phyloP scores from a whole-genome alignment of 495 filamentous ascomycete genomes.

The Lophium mytilinum region DNA sequence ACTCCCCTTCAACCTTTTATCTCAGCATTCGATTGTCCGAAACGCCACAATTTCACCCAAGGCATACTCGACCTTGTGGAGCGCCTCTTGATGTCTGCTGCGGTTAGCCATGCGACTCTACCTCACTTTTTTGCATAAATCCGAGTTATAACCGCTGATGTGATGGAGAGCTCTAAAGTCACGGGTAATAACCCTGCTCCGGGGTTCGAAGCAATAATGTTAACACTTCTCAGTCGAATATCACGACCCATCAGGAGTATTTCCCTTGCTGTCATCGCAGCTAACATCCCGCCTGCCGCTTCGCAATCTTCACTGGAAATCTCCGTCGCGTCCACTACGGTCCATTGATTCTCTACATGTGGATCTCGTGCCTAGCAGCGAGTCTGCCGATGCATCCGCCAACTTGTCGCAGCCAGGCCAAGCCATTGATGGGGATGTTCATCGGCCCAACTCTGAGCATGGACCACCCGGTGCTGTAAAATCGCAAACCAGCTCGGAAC shows the following conservation, averaged over 20 bases:
- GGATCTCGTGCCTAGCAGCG: conserved; percentile 58
- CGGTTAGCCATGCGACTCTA: conserved; percentile 2
- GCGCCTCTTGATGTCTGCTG: conserved; percentile 7
- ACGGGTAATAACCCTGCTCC: conserved; percentile 43
- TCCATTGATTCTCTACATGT: conserved; percentile 89
- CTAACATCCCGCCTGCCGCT: conserved; percentile 74
- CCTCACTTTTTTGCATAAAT: too few species aligned
- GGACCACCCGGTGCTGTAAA: background rate
- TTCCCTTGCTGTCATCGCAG: conserved; percentile 66
- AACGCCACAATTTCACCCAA: too few species aligned
- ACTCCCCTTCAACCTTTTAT: too few species aligned
- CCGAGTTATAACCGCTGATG: background rate
- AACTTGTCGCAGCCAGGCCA: conserved; percentile 34
- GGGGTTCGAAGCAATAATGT: too few species aligned
- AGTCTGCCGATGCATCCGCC: conserved; percentile 31
- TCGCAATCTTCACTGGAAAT: conserved; percentile 95
- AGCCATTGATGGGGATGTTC: conserved; percentile 26
- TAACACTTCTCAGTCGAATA: conserved; percentile 44
- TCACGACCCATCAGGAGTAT: conserved; percentile 82
- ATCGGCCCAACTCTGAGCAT: background rate
- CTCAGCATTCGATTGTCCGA: too few species aligned
- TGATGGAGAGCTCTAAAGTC: conserved; percentile 56
- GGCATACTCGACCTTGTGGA: too few species aligned
- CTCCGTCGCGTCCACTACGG: conserved; percentile 76
- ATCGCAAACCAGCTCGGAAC: conserved; percentile 19